Conservation (phyloP, 225 moss, liverwort and hornwort genomes). For the Bryum argenteum region DNA sequence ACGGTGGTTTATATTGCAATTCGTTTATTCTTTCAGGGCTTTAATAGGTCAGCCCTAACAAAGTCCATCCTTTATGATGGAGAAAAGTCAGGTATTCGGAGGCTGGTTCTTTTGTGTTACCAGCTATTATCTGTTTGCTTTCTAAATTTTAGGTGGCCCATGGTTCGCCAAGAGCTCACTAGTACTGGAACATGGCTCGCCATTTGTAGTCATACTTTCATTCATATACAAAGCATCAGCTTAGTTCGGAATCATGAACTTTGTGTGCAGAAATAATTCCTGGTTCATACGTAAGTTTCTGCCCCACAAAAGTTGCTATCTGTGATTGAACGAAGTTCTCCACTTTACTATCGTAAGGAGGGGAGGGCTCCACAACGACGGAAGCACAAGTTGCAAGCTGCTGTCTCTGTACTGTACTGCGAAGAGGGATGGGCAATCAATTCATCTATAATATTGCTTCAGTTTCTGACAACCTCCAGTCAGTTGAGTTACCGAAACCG, state of each 20-base stretch:
- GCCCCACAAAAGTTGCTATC: too few species aligned
- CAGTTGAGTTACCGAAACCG: too few species aligned
- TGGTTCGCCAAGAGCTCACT: constrained; percentile 17
- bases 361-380: too few species aligned
- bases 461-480: too few species aligned
- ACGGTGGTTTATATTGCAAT: constrained; percentile 31
- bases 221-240: constrained; percentile 29
- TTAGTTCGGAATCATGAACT: neutral
- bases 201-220: constrained; percentile 34
- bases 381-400: too few species aligned
- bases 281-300: too few species aligned
- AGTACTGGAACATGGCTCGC: constrained; percentile 22
- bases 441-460: too few species aligned
- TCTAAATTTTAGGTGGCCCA: constrained; percentile 13
- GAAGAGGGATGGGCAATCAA: too few species aligned
- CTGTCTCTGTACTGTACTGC: too few species aligned
- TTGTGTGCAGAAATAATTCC: too few species aligned
- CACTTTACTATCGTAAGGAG: too few species aligned
- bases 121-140: constrained; percentile 28
- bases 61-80: constrained; percentile 18
- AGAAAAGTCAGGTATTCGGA: constrained; percentile 11
- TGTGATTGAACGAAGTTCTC: too few species aligned
- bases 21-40: constrained; percentile 51
- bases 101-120: constrained; percentile 20
- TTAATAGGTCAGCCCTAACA: constrained; percentile 27